Evolutionary conservation across 2,329 filamentous ascomycete species (phyloP).

Genomic region (Aspergillus neotritici): DNA sequence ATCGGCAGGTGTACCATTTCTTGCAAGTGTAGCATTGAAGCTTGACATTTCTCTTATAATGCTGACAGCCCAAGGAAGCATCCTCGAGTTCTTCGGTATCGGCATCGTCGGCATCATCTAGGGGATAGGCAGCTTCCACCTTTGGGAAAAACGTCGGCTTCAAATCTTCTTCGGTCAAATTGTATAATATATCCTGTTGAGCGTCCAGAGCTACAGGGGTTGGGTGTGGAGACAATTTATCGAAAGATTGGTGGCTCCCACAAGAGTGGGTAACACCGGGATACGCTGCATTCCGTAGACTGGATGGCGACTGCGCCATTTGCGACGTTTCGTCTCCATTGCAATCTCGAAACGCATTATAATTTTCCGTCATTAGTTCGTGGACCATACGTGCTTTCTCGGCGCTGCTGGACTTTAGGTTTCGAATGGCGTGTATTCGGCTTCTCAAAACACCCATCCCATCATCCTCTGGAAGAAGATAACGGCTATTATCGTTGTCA

Average conservation of each 20-base stretch:
- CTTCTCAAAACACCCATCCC: constrained; percentile 64
- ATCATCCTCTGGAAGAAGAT: constrained; percentile 65
- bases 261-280: constrained; percentile 28
- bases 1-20: constrained; percentile 89
- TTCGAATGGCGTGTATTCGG: constrained; percentile 64
- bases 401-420: constrained; percentile 50
- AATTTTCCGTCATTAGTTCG: constrained; percentile 62
- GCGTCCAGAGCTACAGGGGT: constrained; percentile 23
- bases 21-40: constrained; percentile 86
- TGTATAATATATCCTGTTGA: constrained; percentile 31
- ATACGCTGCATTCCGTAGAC: constrained; percentile 20
- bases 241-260: constrained; percentile 23
- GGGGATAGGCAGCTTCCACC: constrained; percentile 23
- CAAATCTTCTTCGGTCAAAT: constrained; percentile 52
- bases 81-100: constrained; percentile 46
- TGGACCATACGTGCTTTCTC: constrained; percentile 72
- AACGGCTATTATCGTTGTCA: constrained; percentile 15
- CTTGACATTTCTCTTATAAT: constrained; percentile 95
- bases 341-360: constrained; percentile 45
- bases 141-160: constrained; percentile 60
- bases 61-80: constrained; percentile 68
- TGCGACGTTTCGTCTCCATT: constrained; percentile 17
- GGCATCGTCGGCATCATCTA: constrained; percentile 35
- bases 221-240: constrained; percentile 24
- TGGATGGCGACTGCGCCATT: constrained; percentile 20